Conservation (phyloP, 129 eudicot species). For the Cynara cardunculus region DNA sequence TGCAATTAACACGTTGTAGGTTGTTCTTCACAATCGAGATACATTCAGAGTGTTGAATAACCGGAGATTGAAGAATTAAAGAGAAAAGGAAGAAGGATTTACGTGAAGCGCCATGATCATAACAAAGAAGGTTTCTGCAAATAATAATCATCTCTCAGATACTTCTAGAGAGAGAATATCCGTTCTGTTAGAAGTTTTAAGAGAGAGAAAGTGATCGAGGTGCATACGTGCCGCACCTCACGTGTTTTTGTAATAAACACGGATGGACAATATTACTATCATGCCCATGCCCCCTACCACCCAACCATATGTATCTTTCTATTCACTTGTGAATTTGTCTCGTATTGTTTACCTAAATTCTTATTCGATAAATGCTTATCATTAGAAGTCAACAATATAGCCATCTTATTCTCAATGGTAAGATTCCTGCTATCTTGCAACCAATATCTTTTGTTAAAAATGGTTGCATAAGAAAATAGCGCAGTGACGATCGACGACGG, state of each 20-base stretch:
- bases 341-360: too few relatives aligned
- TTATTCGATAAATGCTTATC: too few relatives aligned
- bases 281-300: neutral
- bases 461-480: too few relatives aligned
- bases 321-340: neutral
- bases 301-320: neutral
- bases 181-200: conserved; percentile 3
- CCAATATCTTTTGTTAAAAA: too few relatives aligned
- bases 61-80: neutral
- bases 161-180: conserved; percentile 11
- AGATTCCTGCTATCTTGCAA: too few relatives aligned
- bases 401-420: too few relatives aligned
- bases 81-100: neutral
- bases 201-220: conserved; percentile 21
- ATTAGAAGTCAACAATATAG: too few relatives aligned
- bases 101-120: conserved; percentile 8
- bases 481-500: too few relatives aligned
- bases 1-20: neutral
- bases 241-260: conserved; percentile 27
- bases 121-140: conserved; percentile 10
- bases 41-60: neutral
- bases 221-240: conserved; percentile 32
- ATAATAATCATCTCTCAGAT: neutral
- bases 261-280: neutral
- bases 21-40: neutral